Evolutionary conservation across 805 yeast species (phyloP).

Genomic region (Wickerhamomyces alni): DNA sequence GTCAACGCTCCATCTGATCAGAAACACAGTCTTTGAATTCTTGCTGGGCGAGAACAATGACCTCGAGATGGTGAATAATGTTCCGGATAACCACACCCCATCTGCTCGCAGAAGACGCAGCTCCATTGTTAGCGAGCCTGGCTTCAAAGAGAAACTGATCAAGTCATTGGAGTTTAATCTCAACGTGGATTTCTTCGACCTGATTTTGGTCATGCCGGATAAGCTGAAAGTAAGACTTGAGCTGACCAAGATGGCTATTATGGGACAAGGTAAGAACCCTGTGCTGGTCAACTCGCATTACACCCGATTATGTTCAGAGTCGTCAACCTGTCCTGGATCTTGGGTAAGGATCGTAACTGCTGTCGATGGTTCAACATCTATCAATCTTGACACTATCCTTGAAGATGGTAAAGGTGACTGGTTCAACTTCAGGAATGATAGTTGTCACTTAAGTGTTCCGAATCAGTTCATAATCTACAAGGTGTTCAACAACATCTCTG

Average conservation of each 20-base stretch:
- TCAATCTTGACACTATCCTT: constrained; percentile 26
- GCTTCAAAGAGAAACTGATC: constrained; percentile 11
- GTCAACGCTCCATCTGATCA: constrained; percentile 39
- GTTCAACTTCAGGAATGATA: constrained; percentile 33
- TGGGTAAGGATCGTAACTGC: constrained; percentile 46
- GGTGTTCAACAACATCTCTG: constrained; percentile 72
- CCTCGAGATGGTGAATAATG: too few relatives aligned
- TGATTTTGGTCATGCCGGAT: constrained; percentile 36
- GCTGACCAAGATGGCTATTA: constrained; percentile 23
- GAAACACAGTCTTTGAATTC: constrained; percentile 31
- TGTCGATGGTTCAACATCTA: constrained; percentile 26
- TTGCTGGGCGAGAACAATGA: constrained; percentile 14
- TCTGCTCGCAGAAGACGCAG: constrained; percentile 5
- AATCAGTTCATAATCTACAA: constrained; percentile 68
- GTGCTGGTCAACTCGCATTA: constrained; percentile 25
- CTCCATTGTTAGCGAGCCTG: neutral
- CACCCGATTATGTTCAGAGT: constrained; percentile 43
- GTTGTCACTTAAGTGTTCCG: constrained; percentile 57
- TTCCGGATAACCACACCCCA: neutral
- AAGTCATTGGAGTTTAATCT: constrained; percentile 19
- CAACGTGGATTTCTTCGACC: constrained; percentile 18
- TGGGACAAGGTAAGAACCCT: constrained; percentile 17
- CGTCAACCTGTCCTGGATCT: constrained; percentile 38
- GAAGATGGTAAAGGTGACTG: constrained; percentile 23
- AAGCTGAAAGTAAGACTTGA: constrained; percentile 46